These are phyloP conservation scores for Wickerhamiella nectarea DNA, from an alignment of 805 yeast species.

Conservation along the genomic window DNA sequence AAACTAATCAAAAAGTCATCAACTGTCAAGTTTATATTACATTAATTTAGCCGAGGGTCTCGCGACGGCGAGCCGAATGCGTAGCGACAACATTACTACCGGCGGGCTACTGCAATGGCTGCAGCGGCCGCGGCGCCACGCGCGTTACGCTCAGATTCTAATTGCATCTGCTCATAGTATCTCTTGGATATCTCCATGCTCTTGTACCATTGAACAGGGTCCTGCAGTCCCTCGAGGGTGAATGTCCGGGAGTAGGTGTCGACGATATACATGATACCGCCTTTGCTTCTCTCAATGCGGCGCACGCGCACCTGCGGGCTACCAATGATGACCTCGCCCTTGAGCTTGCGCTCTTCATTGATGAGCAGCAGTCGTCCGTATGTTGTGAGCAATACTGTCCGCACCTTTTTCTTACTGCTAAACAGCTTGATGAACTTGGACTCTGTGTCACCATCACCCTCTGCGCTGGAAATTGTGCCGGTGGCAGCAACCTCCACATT, in stretches of 20 bases:
- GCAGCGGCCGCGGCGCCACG: slow-evolving; percentile 27
- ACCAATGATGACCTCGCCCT: slow-evolving; percentile 24
- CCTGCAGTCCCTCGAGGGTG: slow-evolving; percentile 19
- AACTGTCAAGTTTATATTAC: neutral
- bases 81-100: neutral
- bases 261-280: slow-evolving; percentile 20
- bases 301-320: slow-evolving; percentile 25
- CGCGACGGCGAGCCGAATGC: too few species aligned
- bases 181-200: slow-evolving; percentile 22
- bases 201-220: slow-evolving; percentile 26
- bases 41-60: neutral
- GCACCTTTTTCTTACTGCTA: slow-evolving; percentile 18
- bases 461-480: slow-evolving; percentile 16
- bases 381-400: slow-evolving; percentile 26
- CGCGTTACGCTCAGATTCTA: slow-evolving; percentile 23
- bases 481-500: slow-evolving; percentile 31
- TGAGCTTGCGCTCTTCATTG: slow-evolving; percentile 23
- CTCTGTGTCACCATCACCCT: slow-evolving; percentile 11
- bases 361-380: slow-evolving; percentile 25
- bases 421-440: slow-evolving; percentile 23
- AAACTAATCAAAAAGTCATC: too few species aligned
- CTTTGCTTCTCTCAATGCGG: slow-evolving; percentile 13
- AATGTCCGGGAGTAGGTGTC: slow-evolving; percentile 25
- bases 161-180: slow-evolving; percentile 21
- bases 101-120: slow-evolving; percentile 23